Percentiles rank a stretch among this genome's conserved stretches.
phyloP scores from a whole-genome alignment of 2,329 filamentous ascomycete species.

The Rhinocladiella mackenziei region DNA sequence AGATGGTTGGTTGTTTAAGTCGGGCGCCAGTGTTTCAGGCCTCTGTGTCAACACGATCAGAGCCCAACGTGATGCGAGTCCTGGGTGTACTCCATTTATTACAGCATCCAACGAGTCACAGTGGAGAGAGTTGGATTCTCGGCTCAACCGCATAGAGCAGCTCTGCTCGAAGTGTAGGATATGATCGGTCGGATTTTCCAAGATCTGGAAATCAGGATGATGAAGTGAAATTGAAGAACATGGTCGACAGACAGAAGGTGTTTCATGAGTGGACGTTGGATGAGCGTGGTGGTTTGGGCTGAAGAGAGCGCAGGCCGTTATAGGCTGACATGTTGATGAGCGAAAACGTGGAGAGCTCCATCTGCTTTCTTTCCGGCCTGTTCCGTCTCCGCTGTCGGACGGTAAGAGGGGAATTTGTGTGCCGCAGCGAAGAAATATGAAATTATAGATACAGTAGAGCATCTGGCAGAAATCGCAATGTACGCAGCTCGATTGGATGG shows the following conservation, averaged over 20 bases:
- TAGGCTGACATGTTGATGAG: not conserved
- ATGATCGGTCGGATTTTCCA: conserved; percentile 9
- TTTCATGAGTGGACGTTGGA: conserved; percentile 13
- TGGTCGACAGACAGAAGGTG: conserved; percentile 17
- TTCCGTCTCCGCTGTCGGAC: no score
- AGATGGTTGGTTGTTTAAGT: conserved; percentile 14
- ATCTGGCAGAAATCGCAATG: no score
- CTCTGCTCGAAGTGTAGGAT: not conserved
- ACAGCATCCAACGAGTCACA: no score
- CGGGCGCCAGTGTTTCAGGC: conserved; percentile 26
- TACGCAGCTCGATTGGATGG: no score
- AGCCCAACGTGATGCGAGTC: conserved; percentile 2
- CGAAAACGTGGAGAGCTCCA: no score
- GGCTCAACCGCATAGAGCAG: not conserved
- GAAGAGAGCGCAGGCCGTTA: conserved; percentile 1
- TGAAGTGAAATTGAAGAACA: conserved; percentile 15
- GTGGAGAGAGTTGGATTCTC: not conserved
- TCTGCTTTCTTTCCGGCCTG: no score
- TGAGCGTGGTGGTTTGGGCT: conserved; percentile 9
- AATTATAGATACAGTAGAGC: no score
- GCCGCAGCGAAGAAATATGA: no score
- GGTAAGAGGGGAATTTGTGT: no score
- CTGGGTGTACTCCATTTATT: no score
- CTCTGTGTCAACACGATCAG: conserved; percentile 16
- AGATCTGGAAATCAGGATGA: conserved; percentile 15